Evolutionary conservation across 768 basidiomycete species (phyloP), one percentile per base, ranked within the genome.

Genomic region (Phylloporus sp.): DNA sequence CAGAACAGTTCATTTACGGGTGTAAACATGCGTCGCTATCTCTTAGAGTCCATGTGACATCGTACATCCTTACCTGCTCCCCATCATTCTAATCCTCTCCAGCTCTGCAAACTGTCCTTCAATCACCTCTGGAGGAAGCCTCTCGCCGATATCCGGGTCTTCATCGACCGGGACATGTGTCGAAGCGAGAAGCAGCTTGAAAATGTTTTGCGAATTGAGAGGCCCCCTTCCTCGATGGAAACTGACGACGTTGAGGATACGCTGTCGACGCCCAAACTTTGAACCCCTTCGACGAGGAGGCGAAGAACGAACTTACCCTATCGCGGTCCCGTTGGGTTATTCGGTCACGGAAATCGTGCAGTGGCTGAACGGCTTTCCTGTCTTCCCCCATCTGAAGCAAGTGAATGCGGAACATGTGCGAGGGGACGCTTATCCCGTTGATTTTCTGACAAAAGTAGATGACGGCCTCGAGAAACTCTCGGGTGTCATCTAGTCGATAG

Each of bases 351-450:
- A 61, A 54, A 36, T 57, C 54, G 8, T 57, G 46, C 13, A 61
- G 49, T 4, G 60, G 60, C 38, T 46, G 28, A 44, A 59, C 52
- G 11, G 46, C 60, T 20, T 39, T 62, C 35, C 57, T 53, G 28
- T 61, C 54, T 0, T 54, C 46, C 1, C 60, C 60, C 52, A 61
- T 56, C 41, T 61, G 60, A 36, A 61, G 27, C 15, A 62, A 21
- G 28, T 61, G 52, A 10, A 61, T 54, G 2, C 54, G 54, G 54
- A 62, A 57, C 57, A 60, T 52, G 28, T 59, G 31, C 5, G 44
- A 15, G 9, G 46, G 35, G 4, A 62, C 34, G 6, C 20, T 3
- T 39, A 42, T 33, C 14, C 3, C 35, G 15, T 60, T 31, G 9
- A 61, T 46, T 11, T 33, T 42, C 17, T 49, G 50, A 39, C 48